Conservation (phyloP, 805 yeast genomes). For the Ogataea angusta region DNA sequence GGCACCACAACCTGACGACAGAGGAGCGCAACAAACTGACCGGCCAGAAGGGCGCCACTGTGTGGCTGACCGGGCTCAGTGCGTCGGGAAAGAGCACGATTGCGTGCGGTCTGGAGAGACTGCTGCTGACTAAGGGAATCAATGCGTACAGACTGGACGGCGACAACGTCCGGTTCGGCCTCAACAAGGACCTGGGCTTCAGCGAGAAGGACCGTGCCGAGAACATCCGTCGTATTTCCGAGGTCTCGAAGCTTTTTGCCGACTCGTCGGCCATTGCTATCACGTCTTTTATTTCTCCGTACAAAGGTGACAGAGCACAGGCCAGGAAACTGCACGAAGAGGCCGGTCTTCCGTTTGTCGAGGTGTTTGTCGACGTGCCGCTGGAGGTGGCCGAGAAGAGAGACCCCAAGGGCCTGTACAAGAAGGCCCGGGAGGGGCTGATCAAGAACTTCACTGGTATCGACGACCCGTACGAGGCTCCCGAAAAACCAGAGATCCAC, state of each 20-base stretch:
- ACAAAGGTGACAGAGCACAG: slow-evolving; percentile 73
- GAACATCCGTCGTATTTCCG: slow-evolving; percentile 91
- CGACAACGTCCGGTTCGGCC: slow-evolving; percentile 90
- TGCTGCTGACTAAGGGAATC: slow-evolving; percentile 63
- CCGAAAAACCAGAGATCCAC: slow-evolving; percentile 79
- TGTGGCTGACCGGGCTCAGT: slow-evolving; percentile 94
- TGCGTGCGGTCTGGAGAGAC: slow-evolving; percentile 91
- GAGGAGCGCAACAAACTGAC: slow-evolving; percentile 70
- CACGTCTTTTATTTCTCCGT: slow-evolving; percentile 92
- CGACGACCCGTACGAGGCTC: slow-evolving; percentile 94
- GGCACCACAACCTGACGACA: slow-evolving; percentile 90
- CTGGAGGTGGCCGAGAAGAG: slow-evolving; percentile 92
- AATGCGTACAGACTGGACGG: slow-evolving; percentile 89
- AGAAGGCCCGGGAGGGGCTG: slow-evolving; percentile 93
- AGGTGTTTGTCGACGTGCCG: slow-evolving; percentile 91
- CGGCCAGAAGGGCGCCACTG: slow-evolving; percentile 82
- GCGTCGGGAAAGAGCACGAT: slow-evolving; percentile 95
- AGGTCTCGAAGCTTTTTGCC: slow-evolving; percentile 90
- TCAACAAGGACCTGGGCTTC: slow-evolving; percentile 93
- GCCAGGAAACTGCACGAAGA: slow-evolving; percentile 84
- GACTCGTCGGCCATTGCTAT: slow-evolving; percentile 87
- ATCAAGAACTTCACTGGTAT: slow-evolving; percentile 95
- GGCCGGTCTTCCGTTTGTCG: slow-evolving; percentile 77
- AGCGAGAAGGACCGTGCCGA: slow-evolving; percentile 89
- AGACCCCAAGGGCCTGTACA: slow-evolving; percentile 95